Conservation (phyloP, 805 yeast species). For the Candida odintsovae region DNA sequence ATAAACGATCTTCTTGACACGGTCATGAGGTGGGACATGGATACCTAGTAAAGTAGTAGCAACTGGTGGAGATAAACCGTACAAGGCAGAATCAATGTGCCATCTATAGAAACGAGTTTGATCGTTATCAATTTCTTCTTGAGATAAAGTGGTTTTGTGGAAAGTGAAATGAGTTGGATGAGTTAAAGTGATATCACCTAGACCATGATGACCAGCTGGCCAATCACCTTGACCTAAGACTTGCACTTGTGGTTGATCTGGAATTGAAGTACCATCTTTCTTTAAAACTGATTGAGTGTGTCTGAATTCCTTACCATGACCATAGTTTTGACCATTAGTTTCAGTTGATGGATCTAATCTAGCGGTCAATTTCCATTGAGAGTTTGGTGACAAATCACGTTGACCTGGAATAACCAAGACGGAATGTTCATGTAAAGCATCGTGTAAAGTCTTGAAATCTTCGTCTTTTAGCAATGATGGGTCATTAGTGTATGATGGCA, state of each 20-base stretch:
- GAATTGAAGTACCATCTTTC: conserved; percentile 77
- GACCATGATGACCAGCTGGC: conserved; percentile 52
- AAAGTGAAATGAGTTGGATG: conserved; percentile 83
- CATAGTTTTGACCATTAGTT: conserved; percentile 53
- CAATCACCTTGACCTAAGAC: conserved; percentile 80
- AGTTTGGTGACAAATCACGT: conserved; percentile 59
- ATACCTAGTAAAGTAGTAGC: conserved; percentile 82
- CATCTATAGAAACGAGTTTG: conserved; percentile 85
- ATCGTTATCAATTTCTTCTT: conserved; percentile 54
- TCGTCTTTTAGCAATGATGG: conserved; percentile 61
- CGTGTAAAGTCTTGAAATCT: conserved; percentile 56
- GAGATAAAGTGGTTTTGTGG: conserved; percentile 61
- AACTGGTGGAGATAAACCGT: conserved; percentile 80
- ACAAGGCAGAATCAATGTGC: conserved; percentile 90
- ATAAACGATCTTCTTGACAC: conserved; percentile 58
- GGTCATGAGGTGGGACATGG: conserved; percentile 66
- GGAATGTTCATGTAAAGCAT: conserved; percentile 61
- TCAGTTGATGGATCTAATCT: conserved; percentile 70
- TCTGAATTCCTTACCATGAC: conserved; percentile 78
- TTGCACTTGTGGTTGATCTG: conserved; percentile 83
- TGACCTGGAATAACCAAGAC: conserved; percentile 75
- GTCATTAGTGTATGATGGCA: conserved; percentile 64
- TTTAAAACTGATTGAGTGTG: conserved; percentile 62
- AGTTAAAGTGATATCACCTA: conserved; percentile 52
- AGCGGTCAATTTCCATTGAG: conserved; percentile 72